Conservation (phyloP, 2,329 filamentous ascomycete genomes). For the Gnomoniopsis smithogilvyi region DNA sequence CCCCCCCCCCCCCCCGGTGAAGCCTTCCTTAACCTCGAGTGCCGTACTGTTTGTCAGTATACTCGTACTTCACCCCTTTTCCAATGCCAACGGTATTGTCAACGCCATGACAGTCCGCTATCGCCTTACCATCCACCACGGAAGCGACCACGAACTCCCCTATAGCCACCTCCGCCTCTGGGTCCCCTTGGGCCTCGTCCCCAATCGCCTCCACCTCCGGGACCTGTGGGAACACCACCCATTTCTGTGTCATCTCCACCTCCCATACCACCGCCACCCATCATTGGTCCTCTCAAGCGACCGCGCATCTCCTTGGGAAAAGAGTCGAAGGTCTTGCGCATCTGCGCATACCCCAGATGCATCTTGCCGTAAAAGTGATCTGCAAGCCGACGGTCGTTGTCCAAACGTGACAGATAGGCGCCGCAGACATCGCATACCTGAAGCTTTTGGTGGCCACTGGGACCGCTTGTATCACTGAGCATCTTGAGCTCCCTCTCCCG, state of each 20-base stretch:
- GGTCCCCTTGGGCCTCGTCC: conserved; percentile 46
- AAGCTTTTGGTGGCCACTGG: conserved; percentile 93
- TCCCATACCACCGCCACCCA: conserved; percentile 39
- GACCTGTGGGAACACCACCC: conserved; percentile 43
- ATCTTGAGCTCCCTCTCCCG: conserved; percentile 86
- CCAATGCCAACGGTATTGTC: neutral
- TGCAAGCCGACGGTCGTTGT: conserved; percentile 89
- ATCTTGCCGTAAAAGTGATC: conserved; percentile 99
- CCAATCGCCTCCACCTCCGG: conserved; percentile 38
- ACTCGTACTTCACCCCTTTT: no score
- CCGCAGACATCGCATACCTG: conserved; percentile 99
- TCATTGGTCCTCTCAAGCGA: conserved; percentile 57
- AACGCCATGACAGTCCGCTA: neutral
- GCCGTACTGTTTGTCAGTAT: no score
- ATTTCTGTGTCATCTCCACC: conserved; percentile 35
- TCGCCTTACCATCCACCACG: conserved; percentile 44
- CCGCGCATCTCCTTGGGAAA: conserved; percentile 84
- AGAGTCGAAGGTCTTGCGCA: conserved; percentile 89
- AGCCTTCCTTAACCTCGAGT: no score
- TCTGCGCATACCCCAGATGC: conserved; percentile 96
- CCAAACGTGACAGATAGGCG: conserved; percentile 85
- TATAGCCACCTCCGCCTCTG: conserved; percentile 44
- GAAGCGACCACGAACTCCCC: conserved; percentile 38
- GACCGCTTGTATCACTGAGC: conserved; percentile 86
- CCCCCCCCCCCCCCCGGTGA: no score